Base-by-base conservation (phyloP, 2,329 filamentous ascomycete species). In the Penicillium fuscoglaucum region DNA sequence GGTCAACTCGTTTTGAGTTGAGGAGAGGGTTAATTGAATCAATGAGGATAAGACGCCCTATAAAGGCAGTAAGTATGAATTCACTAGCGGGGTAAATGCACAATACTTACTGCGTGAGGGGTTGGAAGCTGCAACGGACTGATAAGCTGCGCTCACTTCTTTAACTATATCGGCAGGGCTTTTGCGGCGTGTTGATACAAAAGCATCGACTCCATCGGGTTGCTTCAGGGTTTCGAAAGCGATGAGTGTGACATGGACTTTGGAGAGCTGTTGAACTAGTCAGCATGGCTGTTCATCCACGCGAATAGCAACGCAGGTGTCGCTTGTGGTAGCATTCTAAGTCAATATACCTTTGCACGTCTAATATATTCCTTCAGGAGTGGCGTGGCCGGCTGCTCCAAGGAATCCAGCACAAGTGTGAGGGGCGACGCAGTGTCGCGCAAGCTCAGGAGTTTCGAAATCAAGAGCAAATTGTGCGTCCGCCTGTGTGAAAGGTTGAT, bases 381-480 rank as follows among this genome's bases (percentile, higher is more conserved):
- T 0, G 87, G 87, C 31, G 80, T 82, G 7, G 87, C 90, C 28
- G 87, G 86, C 76, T 96, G 92, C 76, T 96, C 91, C 31, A 97
- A 80, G 35, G 83, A 90, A 74, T 98, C 93, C 57, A 96, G 81
- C 3, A 97, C 77, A 28, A 98, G 80, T 0, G 93, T 97, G 69
- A 98, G 86, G 3, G 93, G 93, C 49, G 91, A 96, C 15, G 89
- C 87, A 57, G 86, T 87, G 74, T 95, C 90, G 61, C 91, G 84
- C 56, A 91, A 80, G 70, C 87, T 90, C 62, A 96, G 81, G 2
- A 96, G 80, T 70, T 91, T 93, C 62, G 92, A 90, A 55, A 96
- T 87, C 2, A 96, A 81, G 3, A 96, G 84, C 24, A 96, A 78
- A 72, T 92, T 93, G 75, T 96, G 92, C 21, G 91, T 93, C 63